These are phyloP conservation scores for Colletotrichum godetiae DNA, from an alignment of 2,329 filamentous ascomycete species.

Conservation along the genomic window DNA sequence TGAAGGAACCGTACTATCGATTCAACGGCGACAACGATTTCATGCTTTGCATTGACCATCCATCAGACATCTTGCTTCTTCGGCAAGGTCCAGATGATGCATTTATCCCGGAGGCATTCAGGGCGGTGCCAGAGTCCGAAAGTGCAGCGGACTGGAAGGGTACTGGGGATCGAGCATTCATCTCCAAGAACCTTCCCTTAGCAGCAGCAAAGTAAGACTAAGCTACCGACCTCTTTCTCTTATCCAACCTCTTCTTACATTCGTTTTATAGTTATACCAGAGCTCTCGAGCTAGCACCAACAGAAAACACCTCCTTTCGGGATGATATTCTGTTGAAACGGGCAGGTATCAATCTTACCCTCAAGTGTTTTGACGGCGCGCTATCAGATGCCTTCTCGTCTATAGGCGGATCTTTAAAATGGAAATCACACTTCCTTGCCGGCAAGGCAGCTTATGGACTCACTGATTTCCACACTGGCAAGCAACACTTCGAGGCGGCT, in stretches of 20 bases:
- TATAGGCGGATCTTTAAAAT: slow-evolving; percentile 40
- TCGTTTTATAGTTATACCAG: slow-evolving; percentile 44
- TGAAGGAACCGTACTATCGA: slow-evolving; percentile 53
- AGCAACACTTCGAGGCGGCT: slow-evolving; percentile 40
- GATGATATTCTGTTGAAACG: slow-evolving; percentile 44
- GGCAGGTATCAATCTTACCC: slow-evolving; percentile 45
- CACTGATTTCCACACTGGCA: slow-evolving; percentile 42
- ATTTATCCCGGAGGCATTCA: neutral
- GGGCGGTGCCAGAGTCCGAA: slow-evolving; percentile 16
- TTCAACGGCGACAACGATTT: slow-evolving; percentile 44
- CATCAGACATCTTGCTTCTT: slow-evolving; percentile 46
- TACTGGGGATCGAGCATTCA: slow-evolving; percentile 38
- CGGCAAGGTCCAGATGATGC: slow-evolving; percentile 40
- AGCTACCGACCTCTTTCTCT: rapidly evolving
- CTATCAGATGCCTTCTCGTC: slow-evolving; percentile 47
- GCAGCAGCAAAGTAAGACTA: slow-evolving; percentile 46
- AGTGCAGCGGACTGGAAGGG: slow-evolving; percentile 35
- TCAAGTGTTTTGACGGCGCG: slow-evolving; percentile 47
- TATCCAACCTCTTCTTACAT: neutral
- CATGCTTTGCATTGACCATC: slow-evolving; percentile 50
- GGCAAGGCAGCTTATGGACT: slow-evolving; percentile 49
- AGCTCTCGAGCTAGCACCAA: slow-evolving; percentile 41
- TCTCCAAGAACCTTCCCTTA: slow-evolving; percentile 46
- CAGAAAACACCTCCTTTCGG: slow-evolving; percentile 36
- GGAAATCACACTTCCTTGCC: slow-evolving; percentile 48